These are phyloP conservation scores for Lobulomyces angularis DNA, from an alignment of 192 early-diverging fungal species.

Conservation along the genomic window DNA sequence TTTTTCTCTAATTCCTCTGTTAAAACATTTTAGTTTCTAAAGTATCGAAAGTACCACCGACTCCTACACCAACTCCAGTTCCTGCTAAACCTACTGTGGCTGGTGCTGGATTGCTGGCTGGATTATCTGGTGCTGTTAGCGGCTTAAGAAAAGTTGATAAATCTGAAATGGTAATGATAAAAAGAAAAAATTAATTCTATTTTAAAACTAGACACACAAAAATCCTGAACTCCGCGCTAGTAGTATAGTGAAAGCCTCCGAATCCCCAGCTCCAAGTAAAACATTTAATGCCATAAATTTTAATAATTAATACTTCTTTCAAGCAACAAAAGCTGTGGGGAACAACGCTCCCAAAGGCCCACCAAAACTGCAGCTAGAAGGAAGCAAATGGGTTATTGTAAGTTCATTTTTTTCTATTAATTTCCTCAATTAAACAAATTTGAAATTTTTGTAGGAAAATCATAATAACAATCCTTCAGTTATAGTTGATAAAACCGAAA, in stretches of 20 bases:
- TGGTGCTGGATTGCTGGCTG: conserved; percentile 58
- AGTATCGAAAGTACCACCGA: conserved; percentile 15
- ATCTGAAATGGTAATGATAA: conserved; percentile 91
- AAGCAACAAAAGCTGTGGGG: conserved; percentile 35
- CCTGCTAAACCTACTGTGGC: conserved; percentile 14
- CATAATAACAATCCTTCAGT: conserved; percentile 58
- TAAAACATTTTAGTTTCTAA: conserved; percentile 5
- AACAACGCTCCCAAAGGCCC: conserved; percentile 53
- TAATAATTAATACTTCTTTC: background rate
- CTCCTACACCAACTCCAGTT: conserved; percentile 24
- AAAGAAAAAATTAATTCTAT: too few species aligned
- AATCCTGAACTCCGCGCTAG: conserved; percentile 76
- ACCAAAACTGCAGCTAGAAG: conserved; percentile 68
- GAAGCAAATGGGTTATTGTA: conserved; percentile 83
- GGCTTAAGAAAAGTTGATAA: conserved; percentile 90
- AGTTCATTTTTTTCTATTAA: conserved; percentile 1
- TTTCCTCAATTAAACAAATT: conserved; percentile 1
- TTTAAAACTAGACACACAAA: too few species aligned
- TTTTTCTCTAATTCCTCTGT: conserved; percentile 6
- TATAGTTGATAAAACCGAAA: conserved; percentile 65
- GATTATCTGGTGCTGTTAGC: background rate
- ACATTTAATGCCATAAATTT: background rate
- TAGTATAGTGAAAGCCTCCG: conserved; percentile 35
- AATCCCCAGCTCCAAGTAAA: conserved; percentile 1
- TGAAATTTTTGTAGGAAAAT: conserved; percentile 54